phyloP scores from a whole-genome alignment of 1,284 basidiomycete species.

The Sporisorium graminicola region DNA sequence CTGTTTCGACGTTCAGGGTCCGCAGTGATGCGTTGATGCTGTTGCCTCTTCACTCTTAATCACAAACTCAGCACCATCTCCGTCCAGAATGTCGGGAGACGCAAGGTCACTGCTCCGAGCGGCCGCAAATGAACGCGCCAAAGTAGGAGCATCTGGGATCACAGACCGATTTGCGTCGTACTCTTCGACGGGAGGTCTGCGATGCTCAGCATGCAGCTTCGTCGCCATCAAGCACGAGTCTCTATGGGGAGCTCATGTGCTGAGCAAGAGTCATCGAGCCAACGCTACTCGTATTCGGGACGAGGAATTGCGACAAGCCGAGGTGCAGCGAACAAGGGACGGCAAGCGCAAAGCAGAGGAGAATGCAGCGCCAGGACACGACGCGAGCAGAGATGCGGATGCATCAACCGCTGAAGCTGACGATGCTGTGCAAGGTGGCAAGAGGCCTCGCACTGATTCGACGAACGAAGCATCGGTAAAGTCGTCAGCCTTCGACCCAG shows the following conservation, averaged over 20 bases:
- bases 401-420: neutral
- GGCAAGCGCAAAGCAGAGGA: conserved; percentile 49
- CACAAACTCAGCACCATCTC: neutral
- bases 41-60: neutral
- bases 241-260: conserved; percentile 54
- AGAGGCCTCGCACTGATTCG: conserved; percentile 19
- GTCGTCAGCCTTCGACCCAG: conserved; percentile 37
- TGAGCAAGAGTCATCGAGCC: conserved; percentile 51
- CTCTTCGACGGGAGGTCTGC: conserved; percentile 38
- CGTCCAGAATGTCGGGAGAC: conserved; percentile 34
- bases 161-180: conserved; percentile 56
- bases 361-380: conserved; percentile 1
- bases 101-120: conserved; percentile 52
- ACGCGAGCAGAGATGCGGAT: neutral
- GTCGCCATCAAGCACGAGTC: conserved; percentile 58
- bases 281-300: conserved; percentile 31
- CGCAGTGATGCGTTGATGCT: neutral
- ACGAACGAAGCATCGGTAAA: neutral
- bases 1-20: conserved; percentile 5
- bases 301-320: conserved; percentile 33
- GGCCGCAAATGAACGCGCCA: conserved; percentile 36
- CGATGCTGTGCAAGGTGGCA: conserved; percentile 10
- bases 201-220: conserved; percentile 57
- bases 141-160: conserved; percentile 18
- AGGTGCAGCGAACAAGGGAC: conserved; percentile 29